phyloP scores from a whole-genome alignment of 163 green algal species.

The Chloromonas sp. region DNA sequence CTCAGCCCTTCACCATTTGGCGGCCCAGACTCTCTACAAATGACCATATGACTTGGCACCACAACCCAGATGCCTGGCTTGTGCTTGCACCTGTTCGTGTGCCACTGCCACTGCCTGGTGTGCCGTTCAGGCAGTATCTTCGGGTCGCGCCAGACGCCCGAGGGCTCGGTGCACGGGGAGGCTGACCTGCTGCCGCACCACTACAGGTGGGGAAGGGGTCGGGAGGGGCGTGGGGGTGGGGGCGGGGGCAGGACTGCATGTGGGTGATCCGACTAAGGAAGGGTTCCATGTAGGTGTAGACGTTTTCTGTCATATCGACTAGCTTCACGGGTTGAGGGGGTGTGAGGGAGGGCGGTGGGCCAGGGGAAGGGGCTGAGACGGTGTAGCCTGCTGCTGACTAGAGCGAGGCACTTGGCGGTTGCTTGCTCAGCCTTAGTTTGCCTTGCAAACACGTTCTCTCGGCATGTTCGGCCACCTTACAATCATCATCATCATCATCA shows the following conservation, averaged over 20 bases:
- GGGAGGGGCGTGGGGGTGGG: not conserved
- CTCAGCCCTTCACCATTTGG: too few species aligned
- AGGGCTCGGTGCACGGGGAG: not conserved
- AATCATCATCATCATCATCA: too few species aligned
- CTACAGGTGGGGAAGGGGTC: not conserved
- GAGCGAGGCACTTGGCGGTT: too few species aligned
- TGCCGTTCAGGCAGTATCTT: not conserved
- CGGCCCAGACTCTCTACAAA: too few species aligned
- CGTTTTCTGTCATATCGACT: too few species aligned
- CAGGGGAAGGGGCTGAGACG: not conserved
- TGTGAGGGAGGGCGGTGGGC: not conserved
- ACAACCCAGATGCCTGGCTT: not conserved
- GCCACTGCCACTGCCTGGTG: not conserved
- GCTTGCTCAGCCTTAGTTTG: too few species aligned
- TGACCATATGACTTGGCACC: not conserved
- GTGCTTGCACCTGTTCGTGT: not conserved
- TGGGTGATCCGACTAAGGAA: too few species aligned
- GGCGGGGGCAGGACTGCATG: too few species aligned
- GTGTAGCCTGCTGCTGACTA: too few species aligned
- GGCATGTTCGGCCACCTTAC: too few species aligned
- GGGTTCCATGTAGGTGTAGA: too few species aligned
- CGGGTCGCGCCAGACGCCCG: not conserved
- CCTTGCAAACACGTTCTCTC: too few species aligned
- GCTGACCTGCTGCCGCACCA: not conserved
- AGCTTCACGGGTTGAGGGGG: not conserved